Evolutionary conservation across 1,284 basidiomycete species (phyloP).

Genomic region (Ustilago cynodontis): DNA sequence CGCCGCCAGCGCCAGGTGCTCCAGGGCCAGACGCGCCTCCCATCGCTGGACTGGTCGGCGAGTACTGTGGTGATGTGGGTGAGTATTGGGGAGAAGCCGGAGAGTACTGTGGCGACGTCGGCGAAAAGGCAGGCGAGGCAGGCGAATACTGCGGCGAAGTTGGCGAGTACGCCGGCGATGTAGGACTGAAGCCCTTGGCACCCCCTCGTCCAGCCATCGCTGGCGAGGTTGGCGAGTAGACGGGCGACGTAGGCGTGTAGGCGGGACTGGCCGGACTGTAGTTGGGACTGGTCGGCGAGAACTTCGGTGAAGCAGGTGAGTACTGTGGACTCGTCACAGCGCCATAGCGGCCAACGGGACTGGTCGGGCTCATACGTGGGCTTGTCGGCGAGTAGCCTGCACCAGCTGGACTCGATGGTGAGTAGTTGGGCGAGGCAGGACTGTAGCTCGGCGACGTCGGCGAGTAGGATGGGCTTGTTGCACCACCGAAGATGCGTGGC

Average conservation of each 20-base stretch:
- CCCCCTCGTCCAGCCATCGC: constrained; percentile 44
- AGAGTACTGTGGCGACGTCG: constrained; percentile 76
- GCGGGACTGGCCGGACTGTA: constrained; percentile 72
- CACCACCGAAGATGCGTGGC: constrained; percentile 77
- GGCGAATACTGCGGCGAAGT: constrained; percentile 65
- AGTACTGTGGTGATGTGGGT: constrained; percentile 64
- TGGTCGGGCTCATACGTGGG: constrained; percentile 63
- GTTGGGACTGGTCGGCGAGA: constrained; percentile 63
- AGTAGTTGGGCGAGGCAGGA: constrained; percentile 62
- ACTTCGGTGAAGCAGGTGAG: constrained; percentile 60
- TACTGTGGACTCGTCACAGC: constrained; percentile 73
- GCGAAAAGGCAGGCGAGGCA: constrained; percentile 77
- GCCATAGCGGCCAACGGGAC: constrained; percentile 67
- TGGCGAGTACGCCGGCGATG: constrained; percentile 65
- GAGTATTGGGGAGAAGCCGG: constrained; percentile 69
- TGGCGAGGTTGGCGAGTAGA: constrained; percentile 58
- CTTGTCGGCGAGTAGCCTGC: constrained; percentile 66
- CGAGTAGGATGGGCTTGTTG: constrained; percentile 72
- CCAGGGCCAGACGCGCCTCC: constrained; percentile 34
- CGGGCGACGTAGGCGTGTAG: constrained; percentile 66
- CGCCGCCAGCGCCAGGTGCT: constrained; percentile 45
- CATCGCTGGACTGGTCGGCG: constrained; percentile 60
- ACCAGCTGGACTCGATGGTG: constrained; percentile 59
- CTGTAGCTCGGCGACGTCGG: constrained; percentile 73
- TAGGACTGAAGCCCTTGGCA: constrained; percentile 52